phyloP scores from a whole-genome alignment of 2,329 filamentous ascomycete species.

The Aureobasidium sp. region DNA sequence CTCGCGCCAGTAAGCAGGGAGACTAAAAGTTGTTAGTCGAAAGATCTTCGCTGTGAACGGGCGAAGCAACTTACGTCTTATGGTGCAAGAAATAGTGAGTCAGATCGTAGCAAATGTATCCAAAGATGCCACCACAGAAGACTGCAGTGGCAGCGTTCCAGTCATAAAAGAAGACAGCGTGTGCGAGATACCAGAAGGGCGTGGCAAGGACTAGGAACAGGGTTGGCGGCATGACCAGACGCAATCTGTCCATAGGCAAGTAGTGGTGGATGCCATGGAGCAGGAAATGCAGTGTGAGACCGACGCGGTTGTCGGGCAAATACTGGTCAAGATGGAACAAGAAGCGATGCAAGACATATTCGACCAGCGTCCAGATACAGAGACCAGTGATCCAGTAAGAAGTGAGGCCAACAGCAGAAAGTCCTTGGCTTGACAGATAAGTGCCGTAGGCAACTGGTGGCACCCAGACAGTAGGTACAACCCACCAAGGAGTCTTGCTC shows the following conservation, averaged over 20 bases:
- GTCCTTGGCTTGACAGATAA: constrained; percentile 55
- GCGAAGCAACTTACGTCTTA: constrained; percentile 56
- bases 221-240: constrained; percentile 92
- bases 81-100: constrained; percentile 99
- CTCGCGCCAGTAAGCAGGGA: constrained; percentile 81
- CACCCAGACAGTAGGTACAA: constrained; percentile 77
- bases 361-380: constrained; percentile 78
- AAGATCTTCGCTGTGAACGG: not conserved
- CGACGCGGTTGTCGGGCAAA: constrained; percentile 86
- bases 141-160: constrained; percentile 75
- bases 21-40: constrained; percentile 34
- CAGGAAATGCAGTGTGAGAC: constrained; percentile 79
- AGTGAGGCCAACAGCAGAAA: constrained; percentile 40
- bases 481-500: constrained; percentile 89
- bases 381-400: constrained; percentile 65
- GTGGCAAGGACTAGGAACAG: constrained; percentile 76
- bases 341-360: constrained; percentile 83
- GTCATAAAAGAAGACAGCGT: constrained; percentile 71
- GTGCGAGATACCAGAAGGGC: constrained; percentile 90
- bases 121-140: constrained; percentile 86
- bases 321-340: constrained; percentile 92
- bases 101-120: constrained; percentile 92
- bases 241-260: constrained; percentile 96
- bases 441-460: constrained; percentile 72
- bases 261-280: constrained; percentile 98